phyloP scores from a whole-genome alignment of 2,329 filamentous ascomycete genomes.

The Ophiostoma triangulosporum region DNA sequence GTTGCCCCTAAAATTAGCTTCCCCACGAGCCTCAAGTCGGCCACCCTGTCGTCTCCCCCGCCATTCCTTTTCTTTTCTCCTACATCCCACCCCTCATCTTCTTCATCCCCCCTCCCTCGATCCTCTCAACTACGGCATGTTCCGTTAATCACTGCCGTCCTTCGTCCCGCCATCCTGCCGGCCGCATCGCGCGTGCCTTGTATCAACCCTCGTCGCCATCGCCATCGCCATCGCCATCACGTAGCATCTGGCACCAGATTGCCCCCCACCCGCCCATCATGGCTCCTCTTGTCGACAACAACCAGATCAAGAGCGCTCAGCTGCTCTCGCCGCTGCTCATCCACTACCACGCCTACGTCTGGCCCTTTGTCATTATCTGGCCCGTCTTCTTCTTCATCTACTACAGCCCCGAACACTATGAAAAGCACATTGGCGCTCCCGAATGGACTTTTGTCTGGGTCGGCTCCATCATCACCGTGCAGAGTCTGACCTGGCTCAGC shows the following conservation, averaged over 20 bases:
- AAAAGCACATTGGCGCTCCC: conserved; percentile 78
- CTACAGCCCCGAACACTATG: conserved; percentile 69
- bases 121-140: neutral
- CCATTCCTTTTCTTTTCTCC: neutral
- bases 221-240: neutral
- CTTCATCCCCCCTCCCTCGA: too few relatives aligned
- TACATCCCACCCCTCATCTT: neutral
- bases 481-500: conserved; percentile 84
- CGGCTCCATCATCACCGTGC: conserved; percentile 73
- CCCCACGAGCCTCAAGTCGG: conserved; percentile 3
- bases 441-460: conserved; percentile 98
- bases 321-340: conserved; percentile 76
- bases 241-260: neutral
- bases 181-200: conserved; percentile 8
- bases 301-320: conserved; percentile 77
- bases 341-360: conserved; percentile 75
- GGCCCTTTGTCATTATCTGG: conserved; percentile 88
- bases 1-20: conserved; percentile 2
- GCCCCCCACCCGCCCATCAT: conserved; percentile 24
- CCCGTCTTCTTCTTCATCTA: conserved; percentile 84
- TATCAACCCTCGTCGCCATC: neutral
- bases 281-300: conserved; percentile 78
- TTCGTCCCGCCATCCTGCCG: conserved; percentile 1
- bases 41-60: neutral
- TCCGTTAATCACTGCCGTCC: neutral